Evolutionary conservation across 306 rosid species (phyloP), one percentile per base, ranked within the genome.

Genomic region (Hippophae rhamnoides): DNA sequence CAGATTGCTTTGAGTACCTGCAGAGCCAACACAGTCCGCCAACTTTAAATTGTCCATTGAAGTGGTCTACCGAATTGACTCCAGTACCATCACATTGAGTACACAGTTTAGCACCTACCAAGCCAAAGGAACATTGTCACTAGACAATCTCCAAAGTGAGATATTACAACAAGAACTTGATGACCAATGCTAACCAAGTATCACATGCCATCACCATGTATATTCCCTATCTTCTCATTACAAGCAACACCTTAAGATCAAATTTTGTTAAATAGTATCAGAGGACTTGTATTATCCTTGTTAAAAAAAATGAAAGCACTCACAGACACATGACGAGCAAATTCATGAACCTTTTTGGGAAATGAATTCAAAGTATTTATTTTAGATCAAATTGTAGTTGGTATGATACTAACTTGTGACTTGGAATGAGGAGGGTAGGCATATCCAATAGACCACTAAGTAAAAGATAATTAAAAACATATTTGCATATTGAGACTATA

Each of bases 21-120:
- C 99, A 93, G 66, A 93, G 70, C 99, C 99, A 93, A 74, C 99
- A 93, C 52, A 89, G 47, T 68, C 82, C 87, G 66, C 99, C 99
- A 1, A 94, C 99, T 77, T 93, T 93, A 54, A 78, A 88, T 67
- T 63, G 94, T 50, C 99, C 99, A 43, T 89, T 86, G 85, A 82
- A 93, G 81, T 88, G 99, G 81, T 93, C 99, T 27, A 58, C 85
- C 43, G 86, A 75, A 69, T 93, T 93, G 41, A 93, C 89, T 64
- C 99, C 99, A 27, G 67, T 44, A 44, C 99, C 97, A 76, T 89
- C 9, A 76, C 99, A 93, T 63, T 93, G 99, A 61, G 70, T 7
- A 57, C 99, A 89, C 40, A 0, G 3, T 45, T 56, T 63, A 9
- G 95, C 94, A 77, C 99, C 99, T 93, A 71, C 44, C 52, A 14